A percentile compares a stretch with the other conserved stretches of the same genome.
Conservation (phyloP, 225 moss, liverwort and hornwort species). For the Asterella californica region DNA sequence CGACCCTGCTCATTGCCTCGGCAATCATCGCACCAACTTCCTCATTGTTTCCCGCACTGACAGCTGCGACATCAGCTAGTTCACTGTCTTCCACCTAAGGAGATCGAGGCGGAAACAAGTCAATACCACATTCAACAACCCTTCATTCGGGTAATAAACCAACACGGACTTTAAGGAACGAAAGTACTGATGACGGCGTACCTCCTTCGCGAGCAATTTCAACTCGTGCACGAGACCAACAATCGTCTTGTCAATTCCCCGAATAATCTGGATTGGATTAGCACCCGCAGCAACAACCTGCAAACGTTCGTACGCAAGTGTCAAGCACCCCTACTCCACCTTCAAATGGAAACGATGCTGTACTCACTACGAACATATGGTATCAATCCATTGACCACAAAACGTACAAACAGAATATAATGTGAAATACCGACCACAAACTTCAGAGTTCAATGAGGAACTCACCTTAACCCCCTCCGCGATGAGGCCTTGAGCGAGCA, state of each 20-base stretch:
- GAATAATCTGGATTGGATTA: conserved; percentile 89
- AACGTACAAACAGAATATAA: too few relatives aligned
- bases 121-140: background rate
- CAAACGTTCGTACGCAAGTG: background rate
- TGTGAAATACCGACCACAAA: too few relatives aligned
- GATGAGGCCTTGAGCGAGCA: conserved; percentile 92
- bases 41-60: conserved; percentile 85
- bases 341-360: too few relatives aligned
- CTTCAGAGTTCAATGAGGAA: background rate
- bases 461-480: conserved; percentile 95
- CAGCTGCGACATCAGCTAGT: conserved; percentile 90
- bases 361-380: too few relatives aligned
- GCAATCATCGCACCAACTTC: conserved; percentile 98
- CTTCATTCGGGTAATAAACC: background rate
- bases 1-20: conserved; percentile 92
- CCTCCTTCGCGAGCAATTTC: conserved; percentile 76
- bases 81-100: conserved; percentile 90
- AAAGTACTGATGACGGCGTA: conserved; percentile 12
- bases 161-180: background rate
- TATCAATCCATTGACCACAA: too few relatives aligned
- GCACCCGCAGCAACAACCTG: conserved; percentile 99
- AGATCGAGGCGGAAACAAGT: background rate
- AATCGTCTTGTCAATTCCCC: conserved; percentile 90
- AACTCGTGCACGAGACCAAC: conserved; percentile 75
- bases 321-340: too few relatives aligned